A percentile compares a stretch with the other conserved stretches of the same genome.
Conservation (phyloP, 1,284 basidiomycete genomes). For the Agaricales sp. region DNA sequence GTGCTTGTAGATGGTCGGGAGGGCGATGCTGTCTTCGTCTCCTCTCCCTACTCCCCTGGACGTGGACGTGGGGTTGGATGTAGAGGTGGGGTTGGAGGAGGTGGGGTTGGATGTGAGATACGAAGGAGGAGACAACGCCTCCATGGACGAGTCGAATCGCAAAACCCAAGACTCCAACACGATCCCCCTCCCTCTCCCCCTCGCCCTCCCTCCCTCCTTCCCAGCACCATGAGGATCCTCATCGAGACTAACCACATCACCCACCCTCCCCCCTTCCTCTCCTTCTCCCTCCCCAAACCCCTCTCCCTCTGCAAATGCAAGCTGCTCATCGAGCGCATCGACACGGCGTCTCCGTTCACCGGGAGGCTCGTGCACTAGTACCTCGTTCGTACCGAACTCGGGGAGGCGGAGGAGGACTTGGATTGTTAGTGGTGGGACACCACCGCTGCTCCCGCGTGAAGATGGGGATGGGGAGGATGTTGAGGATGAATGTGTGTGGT, state of each 20-base stretch:
- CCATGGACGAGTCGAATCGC: conserved; percentile 23
- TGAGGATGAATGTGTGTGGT: no score
- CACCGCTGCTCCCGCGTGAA: no score
- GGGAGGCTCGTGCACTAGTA: conserved; percentile 54
- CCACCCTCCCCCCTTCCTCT: no score
- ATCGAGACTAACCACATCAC: no score
- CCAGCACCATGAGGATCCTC: no score
- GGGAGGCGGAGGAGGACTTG: conserved; percentile 63
- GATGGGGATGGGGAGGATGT: no score
- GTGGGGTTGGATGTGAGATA: no score
- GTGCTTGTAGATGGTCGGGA: conserved; percentile 75
- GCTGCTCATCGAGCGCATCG: conserved; percentile 57
- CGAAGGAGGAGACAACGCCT: background rate
- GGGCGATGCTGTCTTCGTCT: conserved; percentile 33
- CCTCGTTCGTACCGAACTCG: conserved; percentile 55
- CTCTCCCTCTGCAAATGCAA: no score
- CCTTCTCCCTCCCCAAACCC: no score
- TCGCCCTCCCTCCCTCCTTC: no score
- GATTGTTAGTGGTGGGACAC: conserved; percentile 42
- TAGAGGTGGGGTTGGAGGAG: conserved; percentile 16
- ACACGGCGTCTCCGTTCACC: conserved; percentile 35
- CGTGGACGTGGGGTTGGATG: conserved; percentile 12
- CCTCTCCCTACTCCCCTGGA: conserved; percentile 6
- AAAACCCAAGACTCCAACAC: conserved; percentile 68
- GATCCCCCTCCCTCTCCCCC: no score